Evolutionary conservation across 345 rosid species (phyloP).

Genomic region (Ceriops decandra): DNA sequence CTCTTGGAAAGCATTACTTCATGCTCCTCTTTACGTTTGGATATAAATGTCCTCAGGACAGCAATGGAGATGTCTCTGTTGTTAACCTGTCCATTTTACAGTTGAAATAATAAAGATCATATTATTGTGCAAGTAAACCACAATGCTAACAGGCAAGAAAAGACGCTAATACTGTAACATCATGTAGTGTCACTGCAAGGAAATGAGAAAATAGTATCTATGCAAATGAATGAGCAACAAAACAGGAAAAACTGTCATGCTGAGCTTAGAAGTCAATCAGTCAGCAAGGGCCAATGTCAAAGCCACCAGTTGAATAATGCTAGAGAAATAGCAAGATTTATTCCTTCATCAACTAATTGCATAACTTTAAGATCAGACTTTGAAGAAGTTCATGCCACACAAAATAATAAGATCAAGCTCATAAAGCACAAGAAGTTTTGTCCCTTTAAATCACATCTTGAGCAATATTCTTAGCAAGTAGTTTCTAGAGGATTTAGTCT

Average conservation of each 20-base stretch:
- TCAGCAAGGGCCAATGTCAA: neutral
- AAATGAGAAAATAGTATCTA: neutral
- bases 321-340: too few species aligned
- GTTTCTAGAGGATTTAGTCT: too few species aligned
- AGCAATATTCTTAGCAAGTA: too few species aligned
- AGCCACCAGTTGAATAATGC: neutral
- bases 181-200: too few species aligned
- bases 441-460: too few species aligned
- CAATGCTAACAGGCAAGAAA: neutral
- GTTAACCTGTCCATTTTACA: conserved; percentile 57
- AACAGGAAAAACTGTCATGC: neutral
- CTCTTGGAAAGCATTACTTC: conserved; percentile 52
- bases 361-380: too few species aligned
- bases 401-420: too few species aligned
- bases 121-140: neutral
- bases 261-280: neutral
- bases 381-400: too few species aligned
- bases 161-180: neutral
- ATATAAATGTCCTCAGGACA: conserved; percentile 71
- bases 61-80: conserved; percentile 91
- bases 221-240: neutral
- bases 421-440: too few species aligned
- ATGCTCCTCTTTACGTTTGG: conserved; percentile 66
- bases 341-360: too few species aligned
- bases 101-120: conserved; percentile 10